These are phyloP conservation scores for Pelargonium cotyledonis DNA, from an alignment of 441 rosid genomes.

Conservation along the genomic window DNA sequence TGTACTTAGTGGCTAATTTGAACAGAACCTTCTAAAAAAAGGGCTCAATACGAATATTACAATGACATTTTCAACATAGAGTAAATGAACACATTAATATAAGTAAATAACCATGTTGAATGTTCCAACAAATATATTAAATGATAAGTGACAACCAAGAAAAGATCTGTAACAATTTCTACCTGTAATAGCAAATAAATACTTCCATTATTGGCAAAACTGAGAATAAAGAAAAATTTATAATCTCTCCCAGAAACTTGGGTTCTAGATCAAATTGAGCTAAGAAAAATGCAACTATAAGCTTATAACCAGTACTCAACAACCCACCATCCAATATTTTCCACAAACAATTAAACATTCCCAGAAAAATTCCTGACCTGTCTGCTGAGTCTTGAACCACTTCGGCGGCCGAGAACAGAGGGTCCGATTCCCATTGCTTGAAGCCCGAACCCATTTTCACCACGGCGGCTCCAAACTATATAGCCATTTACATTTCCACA, in stretches of 20 bases:
- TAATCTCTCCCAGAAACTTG: neutral
- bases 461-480: neutral
- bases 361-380: slow-evolving; percentile 26
- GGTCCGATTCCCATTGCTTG: slow-evolving; percentile 58
- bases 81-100: too few species aligned
- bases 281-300: neutral
- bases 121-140: neutral
- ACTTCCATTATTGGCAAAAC: neutral
- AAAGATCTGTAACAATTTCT: neutral
- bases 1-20: neutral
- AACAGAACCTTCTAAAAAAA: neutral
- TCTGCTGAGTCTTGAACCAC: slow-evolving; percentile 60
- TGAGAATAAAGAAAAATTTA: neutral
- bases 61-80: neutral
- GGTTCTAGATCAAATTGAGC: neutral
- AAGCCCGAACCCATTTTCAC: slow-evolving; percentile 35
- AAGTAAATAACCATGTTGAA: neutral
- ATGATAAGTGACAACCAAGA: too few species aligned
- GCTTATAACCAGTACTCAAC: neutral
- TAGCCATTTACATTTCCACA: neutral
- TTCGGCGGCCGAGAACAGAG: slow-evolving; percentile 57
- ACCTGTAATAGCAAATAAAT: neutral
- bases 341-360: neutral
- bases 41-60: neutral
- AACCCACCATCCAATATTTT: neutral